Base-by-base conservation (phyloP, 768 basidiomycete genomes). In the Pseudohyphozyma bogoriensis region DNA sequence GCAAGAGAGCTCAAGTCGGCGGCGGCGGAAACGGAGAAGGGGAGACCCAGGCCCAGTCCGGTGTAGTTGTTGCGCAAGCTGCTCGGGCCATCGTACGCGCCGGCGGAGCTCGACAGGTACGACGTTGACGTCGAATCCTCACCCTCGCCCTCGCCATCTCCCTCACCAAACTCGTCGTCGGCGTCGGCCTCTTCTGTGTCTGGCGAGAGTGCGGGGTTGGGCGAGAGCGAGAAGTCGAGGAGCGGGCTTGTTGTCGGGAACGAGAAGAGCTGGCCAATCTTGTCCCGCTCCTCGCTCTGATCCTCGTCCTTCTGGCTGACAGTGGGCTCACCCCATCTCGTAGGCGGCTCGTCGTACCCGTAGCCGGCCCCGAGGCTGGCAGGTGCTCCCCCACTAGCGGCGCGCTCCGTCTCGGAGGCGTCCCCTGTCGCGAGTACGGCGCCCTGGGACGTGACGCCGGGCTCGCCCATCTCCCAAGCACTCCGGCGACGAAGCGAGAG, bases 31-130 rank as follows among this genome's bases (percentile, higher is more conserved):
- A 57, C 49, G 20, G 65, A 62, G 61, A 64, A 69, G 24, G 68
- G 68, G 0, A 69, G 57, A 29, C 68, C 66, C 26, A 69, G 62
- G 0, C 66, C 66, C 24, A 67, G 37, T 6, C 63, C 66, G 2
- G 62, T 47, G 56, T 60, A 67, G 31, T 53, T 29, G 29, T 24
- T 31, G 10, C 15, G 31, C 16, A 29, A 35, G 15, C 47, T 50
- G 29, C 47, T 20, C 1, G 31, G 29, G 16, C 18, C 28, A 18
- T 29, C 33, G 51, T 9, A 20, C 10, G n/a, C 33, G 31, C 54
- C 29, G 28, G 31, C 26, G 54, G 40, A 42, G 22, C 39, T 42
- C 2, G 47, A 58, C 2, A 49, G 42, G 39, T 15, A 9, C 33
- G 16, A 26, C 24, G 40, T 33, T 15, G 20, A 20, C n/a, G 40